A percentile compares a stretch with the other conserved stretches of the same genome.
phyloP scores from a whole-genome alignment of 2,329 filamentous ascomycete species.

The Pseudocercospora eumusae region DNA sequence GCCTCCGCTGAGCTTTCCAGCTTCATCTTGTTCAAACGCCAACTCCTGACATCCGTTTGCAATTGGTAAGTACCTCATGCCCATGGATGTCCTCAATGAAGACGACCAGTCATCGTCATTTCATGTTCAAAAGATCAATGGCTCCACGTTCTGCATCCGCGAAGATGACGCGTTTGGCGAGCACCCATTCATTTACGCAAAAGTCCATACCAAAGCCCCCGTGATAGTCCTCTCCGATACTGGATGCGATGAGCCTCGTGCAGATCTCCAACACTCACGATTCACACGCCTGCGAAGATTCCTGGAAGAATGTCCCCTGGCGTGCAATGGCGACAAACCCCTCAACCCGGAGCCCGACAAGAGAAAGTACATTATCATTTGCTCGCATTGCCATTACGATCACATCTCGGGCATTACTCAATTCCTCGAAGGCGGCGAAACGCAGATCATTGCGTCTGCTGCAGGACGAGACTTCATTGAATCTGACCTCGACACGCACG shows the following conservation, averaged over 20 bases:
- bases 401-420: constrained; percentile 42
- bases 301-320: constrained; percentile 46
- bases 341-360: constrained; percentile 42
- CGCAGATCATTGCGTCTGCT: constrained; percentile 40
- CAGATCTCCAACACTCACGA: constrained; percentile 28
- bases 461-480: constrained; percentile 46
- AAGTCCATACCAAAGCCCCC: constrained; percentile 40
- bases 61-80: neutral
- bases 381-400: constrained; percentile 54
- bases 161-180: constrained; percentile 50
- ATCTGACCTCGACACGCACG: constrained; percentile 44
- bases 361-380: constrained; percentile 46
- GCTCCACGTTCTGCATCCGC: constrained; percentile 48
- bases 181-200: constrained; percentile 51
- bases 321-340: constrained; percentile 39
- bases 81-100: neutral
- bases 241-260: constrained; percentile 46
- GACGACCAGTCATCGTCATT: constrained; percentile 34
- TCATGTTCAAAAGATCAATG: constrained; percentile 43
- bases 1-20: neutral
- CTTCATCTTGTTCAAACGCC: neutral
- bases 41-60: neutral
- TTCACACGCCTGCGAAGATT: constrained; percentile 45
- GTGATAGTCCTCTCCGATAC: constrained; percentile 49
- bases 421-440: constrained; percentile 37